Evolutionary conservation across 352 stramenopile genomes (phyloP).

Genomic region (Peronospora belbahrii): DNA sequence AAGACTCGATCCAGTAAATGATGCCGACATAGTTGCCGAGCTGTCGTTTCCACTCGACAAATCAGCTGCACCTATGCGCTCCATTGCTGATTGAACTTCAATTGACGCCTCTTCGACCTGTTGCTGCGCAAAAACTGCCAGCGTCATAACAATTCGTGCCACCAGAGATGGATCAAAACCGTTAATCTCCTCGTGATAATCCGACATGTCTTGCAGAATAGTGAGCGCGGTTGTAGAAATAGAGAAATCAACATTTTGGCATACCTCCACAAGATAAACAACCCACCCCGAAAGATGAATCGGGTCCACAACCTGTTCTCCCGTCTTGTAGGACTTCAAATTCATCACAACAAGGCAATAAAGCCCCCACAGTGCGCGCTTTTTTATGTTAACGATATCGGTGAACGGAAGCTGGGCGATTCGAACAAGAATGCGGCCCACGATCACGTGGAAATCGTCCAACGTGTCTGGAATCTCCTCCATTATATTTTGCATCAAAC

Average conservation of each 20-base stretch:
- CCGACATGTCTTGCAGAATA: constrained; percentile 72
- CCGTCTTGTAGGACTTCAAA: constrained; percentile 26
- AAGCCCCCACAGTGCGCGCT: constrained; percentile 68
- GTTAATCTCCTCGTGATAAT: constrained; percentile 68
- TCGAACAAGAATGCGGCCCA: constrained; percentile 64
- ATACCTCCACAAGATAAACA: constrained; percentile 73
- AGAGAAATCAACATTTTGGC: constrained; percentile 59
- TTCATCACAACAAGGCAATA: constrained; percentile 75
- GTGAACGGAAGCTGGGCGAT: constrained; percentile 68
- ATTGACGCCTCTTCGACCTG: constrained; percentile 85
- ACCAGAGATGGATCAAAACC: constrained; percentile 57
- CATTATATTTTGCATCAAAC: constrained; percentile 40
- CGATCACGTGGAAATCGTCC: constrained; percentile 63
- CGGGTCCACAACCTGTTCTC: constrained; percentile 27
- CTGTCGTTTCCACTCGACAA: constrained; percentile 6
- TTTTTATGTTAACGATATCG: constrained; percentile 73
- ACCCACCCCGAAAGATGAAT: constrained; percentile 68
- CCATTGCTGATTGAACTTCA: constrained; percentile 74
- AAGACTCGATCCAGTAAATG: constrained; percentile 27
- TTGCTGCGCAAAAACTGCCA: constrained; percentile 79
- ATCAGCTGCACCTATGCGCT: constrained; percentile 31
- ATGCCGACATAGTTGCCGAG: constrained; percentile 22
- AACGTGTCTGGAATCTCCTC: constrained; percentile 61
- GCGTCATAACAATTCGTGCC: constrained; percentile 81
- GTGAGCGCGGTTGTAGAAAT: constrained; percentile 71